Evolutionary conservation across 2,329 filamentous ascomycete genomes (phyloP).

Genomic region (Triangularia verruculosa): DNA sequence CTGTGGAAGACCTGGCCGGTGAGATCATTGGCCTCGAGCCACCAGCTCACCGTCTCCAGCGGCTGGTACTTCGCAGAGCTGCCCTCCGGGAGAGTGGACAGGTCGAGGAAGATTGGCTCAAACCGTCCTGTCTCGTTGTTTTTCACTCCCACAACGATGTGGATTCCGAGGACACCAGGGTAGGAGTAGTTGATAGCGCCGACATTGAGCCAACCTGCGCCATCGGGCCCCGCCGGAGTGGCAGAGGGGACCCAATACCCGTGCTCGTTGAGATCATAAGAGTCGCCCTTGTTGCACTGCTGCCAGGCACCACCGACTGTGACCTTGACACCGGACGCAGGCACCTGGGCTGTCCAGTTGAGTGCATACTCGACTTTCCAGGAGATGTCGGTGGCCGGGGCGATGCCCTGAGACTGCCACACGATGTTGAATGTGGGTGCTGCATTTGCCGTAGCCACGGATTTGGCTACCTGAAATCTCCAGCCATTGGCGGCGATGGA

Average conservation of each 20-base stretch:
- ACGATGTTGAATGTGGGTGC: background rate
- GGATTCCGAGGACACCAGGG: constrained; percentile 7
- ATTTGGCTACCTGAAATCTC: constrained; percentile 10
- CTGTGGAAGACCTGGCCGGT: constrained; percentile 7
- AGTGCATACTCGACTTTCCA: constrained; percentile 8
- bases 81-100: background rate
- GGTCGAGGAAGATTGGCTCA: background rate
- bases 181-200: constrained; percentile 12
- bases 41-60: constrained; percentile 13
- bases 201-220: constrained; percentile 9
- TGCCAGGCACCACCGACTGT: background rate
- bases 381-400: background rate
- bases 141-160: constrained; percentile 8
- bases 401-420: constrained; percentile 5
- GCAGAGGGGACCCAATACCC: background rate
- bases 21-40: constrained; percentile 5
- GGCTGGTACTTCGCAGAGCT: constrained; percentile 12
- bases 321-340: background rate
- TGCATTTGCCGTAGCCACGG: background rate
- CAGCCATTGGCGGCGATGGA: background rate
- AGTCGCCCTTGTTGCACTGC: constrained; percentile 8
- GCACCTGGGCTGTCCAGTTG: constrained; percentile 1
- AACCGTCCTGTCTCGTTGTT: background rate
- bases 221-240: background rate
- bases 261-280: constrained; percentile 4